Evolutionary conservation across 1,284 basidiomycete genomes (phyloP), one percentile per base, ranked within the genome.

Genomic region (Pyrrhoderma noxium): DNA sequence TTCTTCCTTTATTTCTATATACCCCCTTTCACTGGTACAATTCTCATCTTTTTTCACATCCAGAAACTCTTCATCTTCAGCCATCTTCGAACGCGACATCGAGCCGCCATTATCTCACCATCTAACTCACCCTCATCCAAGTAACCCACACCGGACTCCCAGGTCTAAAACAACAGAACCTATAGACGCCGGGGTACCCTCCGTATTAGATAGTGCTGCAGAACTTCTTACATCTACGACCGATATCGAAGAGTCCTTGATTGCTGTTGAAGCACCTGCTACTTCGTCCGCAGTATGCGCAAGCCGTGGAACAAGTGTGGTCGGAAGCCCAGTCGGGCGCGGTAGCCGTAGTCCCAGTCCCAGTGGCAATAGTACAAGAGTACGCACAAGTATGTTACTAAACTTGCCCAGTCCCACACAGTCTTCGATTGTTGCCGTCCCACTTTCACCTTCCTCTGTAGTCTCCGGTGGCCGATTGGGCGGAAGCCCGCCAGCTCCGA

Each of bases 41-140:
- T 42, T 34, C 49, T 41, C 21, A 42, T 36, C 37, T 37, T 53
- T 19, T 18, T 41, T 13, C 44, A 41, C n/a, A n/a, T n/a, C n/a
- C 62, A 86, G 84, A 7, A 84, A 83, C 59, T 86, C 84, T 0
- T 85, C 82, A 0, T 85, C 84, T 0, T 86, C 83, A 1, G 86
- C 85, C 44, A 89, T 89, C 51, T 89, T 89, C 53, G 85, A 89
- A 65, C 79, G 86, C 41, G 86, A 89, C 62, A 87, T 89, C 57
- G 86, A 89, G 59, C 79, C 82, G 19, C 75, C 77, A 0, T 66
- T 74, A 0, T 66, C 74, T 49, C 61, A 54, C 25, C 50, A 51
- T 61, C 38, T 35, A 39, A 42, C 47, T 18, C 49, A 46, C 35
- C 66, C 70, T 55, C 75, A 73, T 61, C 66, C 65, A 7, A 61